These are phyloP conservation scores for Diaporthe citri DNA, from an alignment of 2,329 filamentous ascomycete genomes.

Conservation along the genomic window DNA sequence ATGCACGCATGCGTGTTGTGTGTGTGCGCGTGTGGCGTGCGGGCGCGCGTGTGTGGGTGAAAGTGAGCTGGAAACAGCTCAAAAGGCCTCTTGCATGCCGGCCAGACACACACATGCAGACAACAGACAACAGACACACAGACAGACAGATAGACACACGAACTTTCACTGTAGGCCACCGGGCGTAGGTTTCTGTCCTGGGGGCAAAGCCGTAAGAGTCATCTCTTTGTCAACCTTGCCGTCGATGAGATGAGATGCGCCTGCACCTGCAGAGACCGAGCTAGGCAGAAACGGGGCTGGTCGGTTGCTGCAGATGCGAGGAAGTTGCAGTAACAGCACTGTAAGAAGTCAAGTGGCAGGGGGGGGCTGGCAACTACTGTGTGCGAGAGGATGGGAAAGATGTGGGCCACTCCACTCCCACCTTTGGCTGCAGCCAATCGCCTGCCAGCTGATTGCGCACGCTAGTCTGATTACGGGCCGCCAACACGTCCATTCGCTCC, in stretches of 20 bases:
- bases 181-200: constrained; percentile 3
- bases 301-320: constrained; percentile 2
- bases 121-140: neutral
- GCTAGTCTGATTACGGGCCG: constrained; percentile 31
- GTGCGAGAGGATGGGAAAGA: neutral
- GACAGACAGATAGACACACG: neutral
- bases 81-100: constrained; percentile 2
- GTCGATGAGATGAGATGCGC: constrained; percentile 37
- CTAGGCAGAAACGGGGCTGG: constrained; percentile 42
- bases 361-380: constrained; percentile 2
- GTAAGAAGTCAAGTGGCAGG: constrained; percentile 27
- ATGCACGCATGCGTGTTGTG: neutral
- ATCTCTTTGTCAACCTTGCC: constrained; percentile 22
- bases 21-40: neutral
- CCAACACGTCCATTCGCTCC: constrained; percentile 27
- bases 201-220: constrained; percentile 13
- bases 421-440: constrained; percentile 22
- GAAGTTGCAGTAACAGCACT: constrained; percentile 13
- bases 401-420: constrained; percentile 22
- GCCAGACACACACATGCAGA: neutral
- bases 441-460: constrained; percentile 22
- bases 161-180: neutral
- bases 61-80: constrained; percentile 8
- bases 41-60: neutral
- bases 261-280: constrained; percentile 28